Evolutionary conservation across 1,284 basidiomycete species (phyloP).

Genomic region (Cerrena zonata): DNA sequence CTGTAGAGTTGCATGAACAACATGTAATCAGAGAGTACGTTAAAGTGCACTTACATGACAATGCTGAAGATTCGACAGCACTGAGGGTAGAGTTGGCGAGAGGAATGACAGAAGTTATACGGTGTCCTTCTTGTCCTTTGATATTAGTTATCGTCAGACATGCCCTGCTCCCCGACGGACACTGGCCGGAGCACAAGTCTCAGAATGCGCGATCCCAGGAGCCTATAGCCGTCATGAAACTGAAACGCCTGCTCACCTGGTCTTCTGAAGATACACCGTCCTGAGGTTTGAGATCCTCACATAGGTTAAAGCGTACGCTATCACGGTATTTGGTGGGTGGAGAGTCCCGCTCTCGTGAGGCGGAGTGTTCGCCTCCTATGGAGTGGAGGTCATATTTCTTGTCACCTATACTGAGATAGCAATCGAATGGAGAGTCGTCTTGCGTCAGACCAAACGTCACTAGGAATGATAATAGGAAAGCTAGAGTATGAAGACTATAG

Average conservation of each 20-base stretch:
- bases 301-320: conserved; percentile 40
- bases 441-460: conserved; percentile 28
- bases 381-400: conserved; percentile 54
- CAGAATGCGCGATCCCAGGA: conserved; percentile 4
- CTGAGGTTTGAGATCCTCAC: conserved; percentile 48
- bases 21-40: conserved; percentile 3
- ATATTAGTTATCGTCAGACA: conserved; percentile 65
- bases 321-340: conserved; percentile 36
- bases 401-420: conserved; percentile 42
- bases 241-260: conserved; percentile 48
- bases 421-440: conserved; percentile 45
- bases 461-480: conserved; percentile 29
- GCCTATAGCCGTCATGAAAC: background rate
- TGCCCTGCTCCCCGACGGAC: conserved; percentile 58
- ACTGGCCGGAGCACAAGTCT: conserved; percentile 38
- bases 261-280: conserved; percentile 49
- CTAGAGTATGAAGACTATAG: conserved; percentile 25
- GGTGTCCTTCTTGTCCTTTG: conserved; percentile 47
- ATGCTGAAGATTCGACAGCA: conserved; percentile 33
- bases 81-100: conserved; percentile 47
- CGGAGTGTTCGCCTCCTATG: conserved; percentile 45
- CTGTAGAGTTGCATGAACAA: conserved; percentile 16
- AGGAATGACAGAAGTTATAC: conserved; percentile 62
- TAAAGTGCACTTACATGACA: conserved; percentile 40
- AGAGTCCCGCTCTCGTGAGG: conserved; percentile 33